Percentiles rank a stretch among this genome's conserved stretches.
Conservation (phyloP, 768 basidiomycete species). For the Clavaria fumosa region DNA sequence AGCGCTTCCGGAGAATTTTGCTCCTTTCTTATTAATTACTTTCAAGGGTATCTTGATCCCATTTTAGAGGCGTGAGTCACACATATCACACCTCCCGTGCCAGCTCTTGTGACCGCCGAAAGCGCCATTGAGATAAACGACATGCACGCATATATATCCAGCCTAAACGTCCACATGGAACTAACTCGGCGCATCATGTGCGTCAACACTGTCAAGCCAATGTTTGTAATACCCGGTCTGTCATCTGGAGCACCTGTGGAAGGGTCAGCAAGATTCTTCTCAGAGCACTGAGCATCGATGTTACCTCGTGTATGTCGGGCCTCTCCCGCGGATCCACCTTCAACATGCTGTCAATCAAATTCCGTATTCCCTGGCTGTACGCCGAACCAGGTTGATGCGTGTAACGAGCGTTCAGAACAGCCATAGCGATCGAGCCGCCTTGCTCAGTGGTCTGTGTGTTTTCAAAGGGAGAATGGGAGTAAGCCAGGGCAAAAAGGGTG, state of each 20-base stretch:
- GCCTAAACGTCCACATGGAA: constrained; percentile 6
- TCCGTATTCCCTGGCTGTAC: constrained; percentile 74
- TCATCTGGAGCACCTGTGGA: constrained; percentile 46
- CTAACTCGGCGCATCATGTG: too few species aligned
- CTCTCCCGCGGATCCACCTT: constrained; percentile 69
- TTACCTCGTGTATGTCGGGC: constrained; percentile 75
- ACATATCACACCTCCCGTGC: too few species aligned
- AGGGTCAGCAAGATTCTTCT: constrained; percentile 3
- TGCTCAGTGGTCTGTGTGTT: constrained; percentile 83
- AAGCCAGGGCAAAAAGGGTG: constrained; percentile 87
- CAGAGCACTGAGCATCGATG: constrained; percentile 9
- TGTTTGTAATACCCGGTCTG: constrained; percentile 46
- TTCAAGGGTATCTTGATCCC: too few species aligned
- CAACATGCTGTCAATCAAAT: constrained; percentile 74
- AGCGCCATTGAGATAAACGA: too few species aligned
- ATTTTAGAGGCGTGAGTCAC: too few species aligned
- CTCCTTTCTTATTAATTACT: too few species aligned
- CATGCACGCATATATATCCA: too few species aligned
- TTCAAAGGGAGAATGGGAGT: constrained; percentile 94
- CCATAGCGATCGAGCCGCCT: constrained; percentile 96
- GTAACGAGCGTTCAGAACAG: constrained; percentile 86
- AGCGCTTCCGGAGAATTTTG: too few species aligned
- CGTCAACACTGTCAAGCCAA: constrained; percentile 38
- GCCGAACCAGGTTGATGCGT: constrained; percentile 72
- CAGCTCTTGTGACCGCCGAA: too few species aligned